A percentile compares a stretch with the other conserved stretches of the same genome.
These are phyloP conservation scores for Penicillium sp. DNA, from an alignment of 2,329 filamentous ascomycete genomes.

Conservation along the genomic window DNA sequence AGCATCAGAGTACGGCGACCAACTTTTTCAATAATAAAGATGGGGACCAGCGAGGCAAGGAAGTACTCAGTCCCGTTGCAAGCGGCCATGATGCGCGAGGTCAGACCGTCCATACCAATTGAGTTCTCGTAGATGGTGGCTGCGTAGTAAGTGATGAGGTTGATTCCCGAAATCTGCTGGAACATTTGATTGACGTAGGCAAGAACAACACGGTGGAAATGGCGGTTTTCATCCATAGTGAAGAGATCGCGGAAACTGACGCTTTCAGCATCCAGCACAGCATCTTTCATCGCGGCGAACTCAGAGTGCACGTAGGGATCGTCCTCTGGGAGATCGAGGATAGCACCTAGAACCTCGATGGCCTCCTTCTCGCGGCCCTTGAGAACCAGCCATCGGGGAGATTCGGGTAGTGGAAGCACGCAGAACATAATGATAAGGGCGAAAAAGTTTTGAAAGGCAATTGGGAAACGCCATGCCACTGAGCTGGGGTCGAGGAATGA, in stretches of 20 bases:
- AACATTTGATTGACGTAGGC: slow-evolving; percentile 56
- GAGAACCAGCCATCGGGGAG: slow-evolving; percentile 52
- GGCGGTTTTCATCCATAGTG: slow-evolving; percentile 52
- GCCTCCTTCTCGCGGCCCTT: slow-evolving; percentile 50
- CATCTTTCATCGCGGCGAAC: slow-evolving; percentile 47
- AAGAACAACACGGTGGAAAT: slow-evolving; percentile 52
- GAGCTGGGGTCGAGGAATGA: slow-evolving; percentile 45
- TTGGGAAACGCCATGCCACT: slow-evolving; percentile 49
- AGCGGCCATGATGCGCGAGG: slow-evolving; percentile 49
- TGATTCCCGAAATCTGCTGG: slow-evolving; percentile 45
- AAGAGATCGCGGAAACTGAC: slow-evolving; percentile 52
- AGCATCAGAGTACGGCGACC: slow-evolving; percentile 64
- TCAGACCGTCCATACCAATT: slow-evolving; percentile 36
- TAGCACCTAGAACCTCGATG: slow-evolving; percentile 40
- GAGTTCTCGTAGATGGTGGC: slow-evolving; percentile 41
- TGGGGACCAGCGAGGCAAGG: slow-evolving; percentile 46
- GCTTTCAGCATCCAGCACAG: slow-evolving; percentile 44
- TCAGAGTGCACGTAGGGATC: slow-evolving; percentile 42
- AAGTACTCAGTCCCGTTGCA: slow-evolving; percentile 53
- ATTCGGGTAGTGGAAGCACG: slow-evolving; percentile 49
- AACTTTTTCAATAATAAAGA: slow-evolving; percentile 48
- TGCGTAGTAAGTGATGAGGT: slow-evolving; percentile 44
- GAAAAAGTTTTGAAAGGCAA: slow-evolving; percentile 52
- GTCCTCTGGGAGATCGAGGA: slow-evolving; percentile 43
- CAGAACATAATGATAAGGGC: slow-evolving; percentile 46